A percentile compares a stretch with the other conserved stretches of the same genome.
phyloP scores from a whole-genome alignment of 108 stramenopile genomes.

The Nitzschia sp. region DNA sequence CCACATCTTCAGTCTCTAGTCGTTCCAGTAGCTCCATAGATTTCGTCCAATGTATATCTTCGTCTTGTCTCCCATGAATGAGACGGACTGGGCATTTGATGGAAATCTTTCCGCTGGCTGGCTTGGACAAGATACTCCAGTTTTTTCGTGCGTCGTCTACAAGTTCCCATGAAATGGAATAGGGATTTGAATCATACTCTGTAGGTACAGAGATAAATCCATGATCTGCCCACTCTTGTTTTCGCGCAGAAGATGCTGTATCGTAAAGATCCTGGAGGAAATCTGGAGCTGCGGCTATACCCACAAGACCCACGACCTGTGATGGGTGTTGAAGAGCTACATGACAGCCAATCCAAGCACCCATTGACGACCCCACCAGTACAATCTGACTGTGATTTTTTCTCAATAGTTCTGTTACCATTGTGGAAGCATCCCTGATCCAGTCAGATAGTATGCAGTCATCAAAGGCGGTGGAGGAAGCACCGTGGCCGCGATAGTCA shows the following conservation, averaged over 20 bases:
- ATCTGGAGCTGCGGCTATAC: conserved; percentile 45
- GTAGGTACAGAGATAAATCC: conserved; percentile 11
- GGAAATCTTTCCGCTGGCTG: not conserved
- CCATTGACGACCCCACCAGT: conserved; percentile 48
- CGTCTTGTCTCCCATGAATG: conserved; percentile 41
- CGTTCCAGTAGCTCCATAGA: conserved; percentile 12
- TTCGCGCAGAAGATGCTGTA: not conserved
- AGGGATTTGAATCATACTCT: conserved; percentile 25
- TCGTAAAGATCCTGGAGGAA: conserved; percentile 22
- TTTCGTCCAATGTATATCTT: conserved; percentile 27
- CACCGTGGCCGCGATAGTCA: conserved; percentile 40
- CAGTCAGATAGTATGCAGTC: conserved; percentile 18
- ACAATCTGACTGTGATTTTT: conserved; percentile 10
- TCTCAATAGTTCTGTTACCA: conserved; percentile 3
- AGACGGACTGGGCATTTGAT: conserved; percentile 30
- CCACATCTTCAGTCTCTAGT: conserved; percentile 6
- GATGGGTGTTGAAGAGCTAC: conserved; percentile 25
- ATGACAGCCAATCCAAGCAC: conserved; percentile 41
- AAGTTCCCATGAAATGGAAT: conserved; percentile 17
- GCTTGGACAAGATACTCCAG: conserved; percentile 10
- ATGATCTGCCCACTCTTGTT: conserved; percentile 2
- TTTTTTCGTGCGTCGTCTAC: conserved; percentile 31
- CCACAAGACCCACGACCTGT: conserved; percentile 31
- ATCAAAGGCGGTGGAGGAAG: conserved; percentile 3
- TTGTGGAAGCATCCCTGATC: conserved; percentile 26